Conservation (phyloP, 192 early-diverging fungal species). For the Phycomyces nitens region DNA sequence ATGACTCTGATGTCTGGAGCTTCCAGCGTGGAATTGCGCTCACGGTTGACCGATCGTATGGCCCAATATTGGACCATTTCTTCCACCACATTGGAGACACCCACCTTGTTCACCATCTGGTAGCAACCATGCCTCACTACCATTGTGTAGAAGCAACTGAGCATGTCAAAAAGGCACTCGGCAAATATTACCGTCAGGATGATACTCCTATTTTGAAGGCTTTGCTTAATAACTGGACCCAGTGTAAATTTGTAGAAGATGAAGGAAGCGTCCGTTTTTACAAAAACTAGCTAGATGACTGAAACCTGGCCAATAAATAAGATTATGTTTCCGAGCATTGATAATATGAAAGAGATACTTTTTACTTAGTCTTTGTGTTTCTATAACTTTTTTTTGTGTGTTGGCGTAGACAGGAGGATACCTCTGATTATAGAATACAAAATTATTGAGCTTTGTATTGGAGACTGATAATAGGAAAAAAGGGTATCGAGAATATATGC, state of each 20-base stretch:
- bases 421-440: too few species aligned
- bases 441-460: too few species aligned
- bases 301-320: too few species aligned
- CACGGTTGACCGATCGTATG: constrained; percentile 87
- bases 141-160: constrained; percentile 81
- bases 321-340: too few species aligned
- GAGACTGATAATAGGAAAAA: too few species aligned
- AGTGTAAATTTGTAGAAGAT: constrained; percentile 91
- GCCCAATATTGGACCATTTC: constrained; percentile 79
- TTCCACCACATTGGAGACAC: constrained; percentile 79
- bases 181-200: constrained; percentile 76
- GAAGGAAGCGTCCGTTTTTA: constrained; percentile 73
- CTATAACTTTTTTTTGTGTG: too few species aligned
- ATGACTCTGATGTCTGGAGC: constrained; percentile 77
- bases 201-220: constrained; percentile 60
- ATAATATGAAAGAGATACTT: too few species aligned
- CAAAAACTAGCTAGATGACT: constrained; percentile 51
- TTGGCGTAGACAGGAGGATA: too few species aligned
- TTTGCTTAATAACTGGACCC: constrained; percentile 60
- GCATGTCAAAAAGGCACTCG: constrained; percentile 73
- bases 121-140: constrained; percentile 96
- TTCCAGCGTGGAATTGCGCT: constrained; percentile 85
- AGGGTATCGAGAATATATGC: too few species aligned
- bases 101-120: constrained; percentile 92
- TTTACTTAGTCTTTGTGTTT: too few species aligned